Evolutionary conservation across 352 stramenopile species (phyloP).

Genomic region (Phytopythium montanum): DNA sequence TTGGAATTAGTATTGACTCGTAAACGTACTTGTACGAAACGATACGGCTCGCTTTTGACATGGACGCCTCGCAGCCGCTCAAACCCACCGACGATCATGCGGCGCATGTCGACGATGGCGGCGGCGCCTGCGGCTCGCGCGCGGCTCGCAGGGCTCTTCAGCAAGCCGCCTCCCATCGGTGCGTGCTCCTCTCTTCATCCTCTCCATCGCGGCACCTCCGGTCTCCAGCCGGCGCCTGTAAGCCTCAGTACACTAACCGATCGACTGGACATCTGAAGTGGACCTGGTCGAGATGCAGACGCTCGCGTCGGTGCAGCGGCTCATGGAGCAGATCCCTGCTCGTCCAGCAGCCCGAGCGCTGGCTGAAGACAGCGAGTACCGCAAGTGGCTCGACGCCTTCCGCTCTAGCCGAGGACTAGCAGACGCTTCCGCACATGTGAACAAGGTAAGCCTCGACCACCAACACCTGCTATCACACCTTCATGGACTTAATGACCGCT

Average conservation of each 20-base stretch:
- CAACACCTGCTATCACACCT: not conserved
- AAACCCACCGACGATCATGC: not conserved
- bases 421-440: slow-evolving; percentile 18
- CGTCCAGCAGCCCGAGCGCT: slow-evolving; percentile 17
- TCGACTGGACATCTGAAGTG: not conserved
- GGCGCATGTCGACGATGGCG: slow-evolving; percentile 22
- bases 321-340: slow-evolving; percentile 35
- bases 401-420: slow-evolving; percentile 14
- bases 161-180: slow-evolving; percentile 31
- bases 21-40: not conserved
- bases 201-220: not conserved
- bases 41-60: not conserved
- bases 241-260: not conserved
- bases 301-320: slow-evolving; percentile 44
- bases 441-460: slow-evolving; percentile 16
- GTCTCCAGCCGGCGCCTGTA: not conserved
- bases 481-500: not conserved
- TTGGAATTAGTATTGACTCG: not conserved
- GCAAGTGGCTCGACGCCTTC: slow-evolving; percentile 22
- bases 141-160: slow-evolving; percentile 29
- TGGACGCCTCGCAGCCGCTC: not conserved
- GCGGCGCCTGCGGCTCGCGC: slow-evolving; percentile 15
- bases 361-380: slow-evolving; percentile 17
- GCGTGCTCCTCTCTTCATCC: not conserved
- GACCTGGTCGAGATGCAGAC: slow-evolving; percentile 61